Base-by-base conservation (phyloP, 441 rosid genomes). In the Corymbia calophylla region DNA sequence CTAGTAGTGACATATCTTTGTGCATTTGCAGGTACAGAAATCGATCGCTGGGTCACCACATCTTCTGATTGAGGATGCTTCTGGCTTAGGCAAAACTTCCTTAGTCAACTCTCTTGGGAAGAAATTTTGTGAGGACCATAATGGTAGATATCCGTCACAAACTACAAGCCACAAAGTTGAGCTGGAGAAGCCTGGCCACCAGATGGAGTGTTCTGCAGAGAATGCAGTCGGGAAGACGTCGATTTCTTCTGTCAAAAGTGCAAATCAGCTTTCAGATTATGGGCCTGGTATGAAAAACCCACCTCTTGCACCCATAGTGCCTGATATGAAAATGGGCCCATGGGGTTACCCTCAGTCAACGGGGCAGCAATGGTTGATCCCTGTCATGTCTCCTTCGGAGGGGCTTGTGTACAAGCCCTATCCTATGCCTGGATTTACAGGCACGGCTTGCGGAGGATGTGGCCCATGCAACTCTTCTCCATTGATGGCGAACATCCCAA, bases 381-480 rank as follows among this genome's bases (percentile, higher is more conserved):
- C 90, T 47, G 66, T 86, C 48, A 86, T 89, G 90, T 86, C 90
- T 51, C 90, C 88, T 70, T 62, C 90, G 7, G 90, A 89, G 56
- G 90, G 90, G 62, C 90, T 89, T 18, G 70, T 89, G 21, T 89
- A 89, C 82, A 89, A 89, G 90, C 90, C 90, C 62, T 86, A 54
- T 53, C 86, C 88, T 15, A 86, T 31, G 18, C 86, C 88, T 58
- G 81, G 90, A 62, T 88, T 82, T 53, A 44, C 56, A 1, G 23
- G 87, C 44, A 48, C 62, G 8, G 68, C 49, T 32, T 86, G 88
- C 17, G 87, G 90, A 87, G 81, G 73, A 48, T 86, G 62, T 70
- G 86, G 64, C 19, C 88, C 90, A 10, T 70, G 73, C 35, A 88
- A 82, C 73, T 53, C 70, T 82, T 87, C 90, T 56, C 88, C 88